Evolutionary conservation across 2,329 filamentous ascomycete genomes (phyloP), one percentile per base, ranked within the genome.

Genomic region (Dactylellina parvicollis): DNA sequence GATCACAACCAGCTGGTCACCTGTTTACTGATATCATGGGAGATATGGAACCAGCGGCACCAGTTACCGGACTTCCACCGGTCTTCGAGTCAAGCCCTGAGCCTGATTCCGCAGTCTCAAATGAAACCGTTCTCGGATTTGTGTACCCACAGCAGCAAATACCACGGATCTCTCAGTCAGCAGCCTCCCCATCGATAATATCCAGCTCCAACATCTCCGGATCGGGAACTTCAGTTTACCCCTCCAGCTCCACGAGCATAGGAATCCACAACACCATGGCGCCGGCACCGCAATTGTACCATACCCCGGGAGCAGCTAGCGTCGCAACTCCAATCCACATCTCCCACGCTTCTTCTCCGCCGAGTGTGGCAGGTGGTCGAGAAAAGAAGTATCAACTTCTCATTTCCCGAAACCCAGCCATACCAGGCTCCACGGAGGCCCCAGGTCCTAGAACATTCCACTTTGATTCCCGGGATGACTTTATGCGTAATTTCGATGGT

Each of bases 221-320:
- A 1, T 60, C 69, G 5, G 16, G 64, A 2, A 14, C 36, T 0
- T 66, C 69, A 1, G 28, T 20, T 4, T 73, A 73, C 26, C 69
- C 69, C 10, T 54, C 69, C 14, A 73, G 60, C 9, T 66, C 60
- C 3, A 73, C 69, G 4, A 73, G 69, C 46, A 60, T 73, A 38
- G 69, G 60, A 40, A 59, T 73, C 20, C 69, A 73, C 42, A 59
- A 34, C 12, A 40, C n/a, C 4, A 52, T 67, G 30, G 38, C 54
- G 1, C 22, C 46, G 18, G 44, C 54, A 10, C 18, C 26, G 10
- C 44, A 18, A 14, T 50, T 56, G 24, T 66, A 66, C 47, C 46
- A 60, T 26, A 56, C 54, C 20, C 50, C 57, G 4, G 34, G 32
- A 9, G 42, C 61, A 9, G 30, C 40, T 5, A 50, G 30, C 9